Conservation (phyloP, 345 rosid species). For the Rhodomyrtus tomentosa region DNA sequence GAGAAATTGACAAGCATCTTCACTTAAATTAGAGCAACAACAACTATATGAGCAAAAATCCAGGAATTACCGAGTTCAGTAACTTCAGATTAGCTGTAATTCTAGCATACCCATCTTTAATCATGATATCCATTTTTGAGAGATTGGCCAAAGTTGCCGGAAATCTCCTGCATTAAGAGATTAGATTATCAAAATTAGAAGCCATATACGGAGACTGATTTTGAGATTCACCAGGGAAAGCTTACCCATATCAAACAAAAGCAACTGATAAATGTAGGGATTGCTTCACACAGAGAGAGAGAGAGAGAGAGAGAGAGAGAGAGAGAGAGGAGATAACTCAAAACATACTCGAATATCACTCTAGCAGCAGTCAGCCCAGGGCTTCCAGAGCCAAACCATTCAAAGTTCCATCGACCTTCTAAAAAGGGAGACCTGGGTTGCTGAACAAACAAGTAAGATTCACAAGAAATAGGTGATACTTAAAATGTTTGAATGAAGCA, state of each 20-base stretch:
- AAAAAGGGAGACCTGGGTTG: slow-evolving; percentile 86
- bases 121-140: slow-evolving; percentile 57
- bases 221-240: not conserved
- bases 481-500: slow-evolving; percentile 7
- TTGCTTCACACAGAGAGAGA: not conserved
- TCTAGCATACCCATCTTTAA: slow-evolving; percentile 55
- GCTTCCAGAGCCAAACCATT: slow-evolving; percentile 87
- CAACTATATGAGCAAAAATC: not conserved
- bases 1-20: not conserved
- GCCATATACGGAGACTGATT: not conserved
- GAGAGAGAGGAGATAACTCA: not conserved
- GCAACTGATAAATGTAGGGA: not conserved
- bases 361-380: slow-evolving; percentile 64
- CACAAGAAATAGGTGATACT: not conserved
- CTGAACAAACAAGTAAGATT: slow-evolving; percentile 35
- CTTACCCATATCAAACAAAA: not conserved
- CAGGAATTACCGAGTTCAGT: slow-evolving; percentile 45
- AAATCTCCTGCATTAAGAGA: slow-evolving; percentile 49
- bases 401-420: slow-evolving; percentile 87
- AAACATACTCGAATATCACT: slow-evolving; percentile 56
- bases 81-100: slow-evolving; percentile 55
- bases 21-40: not conserved
- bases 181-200: not conserved
- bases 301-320: not conserved
- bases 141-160: slow-evolving; percentile 62